Percentiles rank a stretch among this genome's conserved stretches.
These are phyloP conservation scores for Litchi chinensis DNA, from an alignment of 345 rosid genomes.

Conservation along the genomic window DNA sequence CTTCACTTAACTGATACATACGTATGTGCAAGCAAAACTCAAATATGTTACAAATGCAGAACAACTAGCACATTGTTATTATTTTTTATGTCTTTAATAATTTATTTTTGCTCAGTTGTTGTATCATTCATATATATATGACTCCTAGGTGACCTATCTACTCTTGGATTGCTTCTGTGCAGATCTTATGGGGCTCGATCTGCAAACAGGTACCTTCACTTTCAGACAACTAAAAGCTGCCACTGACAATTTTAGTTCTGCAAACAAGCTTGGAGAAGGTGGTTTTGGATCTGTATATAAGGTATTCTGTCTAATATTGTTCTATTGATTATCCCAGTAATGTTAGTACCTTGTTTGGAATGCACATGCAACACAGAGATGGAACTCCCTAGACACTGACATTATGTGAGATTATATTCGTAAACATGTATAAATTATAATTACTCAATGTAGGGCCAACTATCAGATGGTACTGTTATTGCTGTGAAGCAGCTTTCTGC, in stretches of 20 bases:
- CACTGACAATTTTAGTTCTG: slow-evolving; percentile 36
- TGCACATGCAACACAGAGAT: background rate
- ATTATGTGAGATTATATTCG: background rate
- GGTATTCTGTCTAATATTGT: slow-evolving; percentile 18
- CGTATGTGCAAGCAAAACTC: background rate
- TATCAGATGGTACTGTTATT: slow-evolving; percentile 39
- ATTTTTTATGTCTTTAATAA: too few relatives aligned
- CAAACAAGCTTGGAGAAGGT: slow-evolving; percentile 53
- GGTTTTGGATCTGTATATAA: slow-evolving; percentile 56
- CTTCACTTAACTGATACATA: background rate
- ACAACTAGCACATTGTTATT: background rate
- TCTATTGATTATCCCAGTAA: background rate
- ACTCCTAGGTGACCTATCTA: background rate
- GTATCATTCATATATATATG: background rate
- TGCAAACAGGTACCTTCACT: slow-evolving; percentile 42
- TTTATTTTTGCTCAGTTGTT: background rate
- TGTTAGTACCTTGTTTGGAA: background rate
- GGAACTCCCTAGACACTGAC: background rate
- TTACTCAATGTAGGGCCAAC: slow-evolving; percentile 31
- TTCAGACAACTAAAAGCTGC: slow-evolving; percentile 47
- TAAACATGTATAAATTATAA: background rate
- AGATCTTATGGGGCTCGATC: slow-evolving; percentile 32
- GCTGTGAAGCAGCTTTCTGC: slow-evolving; percentile 33
- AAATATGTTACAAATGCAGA: background rate
- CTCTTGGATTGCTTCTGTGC: background rate